Percentiles rank a stretch among this genome's conserved stretches.
phyloP scores from a whole-genome alignment of 2,329 filamentous ascomycete genomes.

The Xylaria sp. region DNA sequence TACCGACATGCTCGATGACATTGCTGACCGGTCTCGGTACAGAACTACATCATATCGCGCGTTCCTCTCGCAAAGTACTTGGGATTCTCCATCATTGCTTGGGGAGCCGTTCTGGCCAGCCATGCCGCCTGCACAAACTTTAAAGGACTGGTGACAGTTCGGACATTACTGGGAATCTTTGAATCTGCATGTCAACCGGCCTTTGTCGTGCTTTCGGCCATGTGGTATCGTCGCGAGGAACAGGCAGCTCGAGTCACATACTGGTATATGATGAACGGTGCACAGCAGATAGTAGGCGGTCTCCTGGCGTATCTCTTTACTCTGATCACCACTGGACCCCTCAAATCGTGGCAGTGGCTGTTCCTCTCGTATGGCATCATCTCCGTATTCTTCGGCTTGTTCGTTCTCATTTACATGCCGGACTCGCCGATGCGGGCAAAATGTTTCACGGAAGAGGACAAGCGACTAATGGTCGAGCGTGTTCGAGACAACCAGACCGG shows the following conservation, averaged over 20 bases:
- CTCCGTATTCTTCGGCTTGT: slow-evolving; percentile 71
- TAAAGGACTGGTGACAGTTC: slow-evolving; percentile 65
- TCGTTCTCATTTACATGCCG: slow-evolving; percentile 71
- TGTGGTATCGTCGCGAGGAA: slow-evolving; percentile 78
- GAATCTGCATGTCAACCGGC: slow-evolving; percentile 75
- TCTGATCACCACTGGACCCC: slow-evolving; percentile 61
- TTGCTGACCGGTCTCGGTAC: neutral
- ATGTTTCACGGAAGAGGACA: slow-evolving; percentile 73
- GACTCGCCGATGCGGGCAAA: slow-evolving; percentile 78
- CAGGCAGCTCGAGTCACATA: slow-evolving; percentile 74
- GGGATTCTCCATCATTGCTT: slow-evolving; percentile 69
- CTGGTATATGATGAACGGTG: slow-evolving; percentile 83
- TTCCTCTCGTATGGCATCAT: slow-evolving; percentile 74
- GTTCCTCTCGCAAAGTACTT: slow-evolving; percentile 76
- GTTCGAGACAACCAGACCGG: slow-evolving; percentile 70
- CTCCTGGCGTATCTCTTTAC: slow-evolving; percentile 73
- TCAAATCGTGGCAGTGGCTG: slow-evolving; percentile 75
- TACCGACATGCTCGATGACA: neutral
- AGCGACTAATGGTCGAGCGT: slow-evolving; percentile 70
- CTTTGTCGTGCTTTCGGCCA: slow-evolving; percentile 73
- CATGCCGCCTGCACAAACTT: slow-evolving; percentile 72
- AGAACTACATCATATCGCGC: slow-evolving; percentile 65
- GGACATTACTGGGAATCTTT: slow-evolving; percentile 75
- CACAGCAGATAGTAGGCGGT: slow-evolving; percentile 77
- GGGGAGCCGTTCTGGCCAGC: slow-evolving; percentile 69